phyloP scores from a whole-genome alignment of 768 basidiomycete genomes.

The Boletus reticuloceps region DNA sequence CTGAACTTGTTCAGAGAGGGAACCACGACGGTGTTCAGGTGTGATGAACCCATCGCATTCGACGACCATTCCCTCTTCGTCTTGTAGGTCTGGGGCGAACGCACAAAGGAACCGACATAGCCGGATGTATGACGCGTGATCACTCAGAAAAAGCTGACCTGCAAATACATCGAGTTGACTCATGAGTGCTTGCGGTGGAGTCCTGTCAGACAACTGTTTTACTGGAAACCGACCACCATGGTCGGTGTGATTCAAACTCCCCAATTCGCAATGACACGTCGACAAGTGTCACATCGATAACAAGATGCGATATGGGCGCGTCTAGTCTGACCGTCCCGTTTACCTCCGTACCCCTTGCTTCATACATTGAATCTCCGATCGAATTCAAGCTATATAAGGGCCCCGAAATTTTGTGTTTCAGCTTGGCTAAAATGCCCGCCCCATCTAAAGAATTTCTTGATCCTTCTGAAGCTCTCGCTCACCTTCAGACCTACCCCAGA shows the following conservation, averaged over 20 bases:
- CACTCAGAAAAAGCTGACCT: no score
- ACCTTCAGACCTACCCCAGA: conserved; percentile 67
- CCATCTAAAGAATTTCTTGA: conserved; percentile 48
- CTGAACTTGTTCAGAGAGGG: neutral
- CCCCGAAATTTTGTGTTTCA: neutral
- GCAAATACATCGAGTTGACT: no score
- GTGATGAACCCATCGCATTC: conserved; percentile 19
- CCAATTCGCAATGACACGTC: no score
- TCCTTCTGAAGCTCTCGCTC: conserved; percentile 68
- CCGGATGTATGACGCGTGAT: no score
- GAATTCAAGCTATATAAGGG: conserved; percentile 4
- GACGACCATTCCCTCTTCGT: no score
- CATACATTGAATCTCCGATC: conserved; percentile 6
- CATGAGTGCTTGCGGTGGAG: no score
- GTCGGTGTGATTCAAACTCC: no score
- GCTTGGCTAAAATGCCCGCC: conserved; percentile 35
- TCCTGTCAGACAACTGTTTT: no score
- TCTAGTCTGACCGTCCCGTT: no score
- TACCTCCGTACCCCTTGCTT: neutral
- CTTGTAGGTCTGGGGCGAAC: conserved; percentile 20
- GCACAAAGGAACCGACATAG: conserved; percentile 32
- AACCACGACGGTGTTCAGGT: neutral
- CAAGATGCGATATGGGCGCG: no score
- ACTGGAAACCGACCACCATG: no score
- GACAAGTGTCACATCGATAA: no score